Evolutionary conservation across 2,329 filamentous ascomycete species (phyloP).

Genomic region (Neofusicoccum laricinum): DNA sequence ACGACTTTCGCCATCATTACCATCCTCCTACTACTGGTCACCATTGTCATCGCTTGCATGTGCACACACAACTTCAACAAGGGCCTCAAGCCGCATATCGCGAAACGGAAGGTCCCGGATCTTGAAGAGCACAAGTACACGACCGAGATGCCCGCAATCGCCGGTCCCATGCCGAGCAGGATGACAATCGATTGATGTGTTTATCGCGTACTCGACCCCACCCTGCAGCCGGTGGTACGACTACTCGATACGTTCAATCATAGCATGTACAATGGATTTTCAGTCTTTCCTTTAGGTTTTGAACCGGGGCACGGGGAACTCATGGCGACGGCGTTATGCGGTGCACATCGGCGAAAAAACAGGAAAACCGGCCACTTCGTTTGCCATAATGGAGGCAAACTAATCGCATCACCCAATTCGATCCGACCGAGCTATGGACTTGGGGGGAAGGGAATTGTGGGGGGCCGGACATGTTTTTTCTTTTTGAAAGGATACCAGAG

Average conservation of each 20-base stretch:
- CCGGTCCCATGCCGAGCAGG: conserved; percentile 43
- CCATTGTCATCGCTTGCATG: conserved; percentile 80
- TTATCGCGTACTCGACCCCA: not conserved
- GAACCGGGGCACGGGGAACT: not conserved
- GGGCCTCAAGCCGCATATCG: conserved; percentile 83
- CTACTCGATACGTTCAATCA: not conserved
- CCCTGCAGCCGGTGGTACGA: not conserved
- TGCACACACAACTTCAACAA: conserved; percentile 90
- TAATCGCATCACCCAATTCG: not conserved
- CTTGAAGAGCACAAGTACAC: conserved; percentile 50
- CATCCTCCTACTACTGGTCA: conserved; percentile 81
- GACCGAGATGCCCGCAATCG: conserved; percentile 49
- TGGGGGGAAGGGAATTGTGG: not conserved
- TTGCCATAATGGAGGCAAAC: conserved; percentile 5
- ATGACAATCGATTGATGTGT: conserved; percentile 37
- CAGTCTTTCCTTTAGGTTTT: not conserved
- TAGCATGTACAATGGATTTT: conserved; percentile 12
- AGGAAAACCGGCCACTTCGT: not conserved
- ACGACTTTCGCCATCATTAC: conserved; percentile 94
- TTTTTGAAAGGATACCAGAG: conserved; percentile 8
- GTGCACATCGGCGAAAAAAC: conserved; percentile 12
- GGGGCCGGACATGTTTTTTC: not conserved
- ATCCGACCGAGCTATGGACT: conserved; percentile 2
- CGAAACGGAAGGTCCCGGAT: conserved; percentile 52
- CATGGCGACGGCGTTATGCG: conserved; percentile 12